These are phyloP conservation scores for Zasmidium citrigriseum DNA, from an alignment of 2,329 filamentous ascomycete species.

Conservation along the genomic window DNA sequence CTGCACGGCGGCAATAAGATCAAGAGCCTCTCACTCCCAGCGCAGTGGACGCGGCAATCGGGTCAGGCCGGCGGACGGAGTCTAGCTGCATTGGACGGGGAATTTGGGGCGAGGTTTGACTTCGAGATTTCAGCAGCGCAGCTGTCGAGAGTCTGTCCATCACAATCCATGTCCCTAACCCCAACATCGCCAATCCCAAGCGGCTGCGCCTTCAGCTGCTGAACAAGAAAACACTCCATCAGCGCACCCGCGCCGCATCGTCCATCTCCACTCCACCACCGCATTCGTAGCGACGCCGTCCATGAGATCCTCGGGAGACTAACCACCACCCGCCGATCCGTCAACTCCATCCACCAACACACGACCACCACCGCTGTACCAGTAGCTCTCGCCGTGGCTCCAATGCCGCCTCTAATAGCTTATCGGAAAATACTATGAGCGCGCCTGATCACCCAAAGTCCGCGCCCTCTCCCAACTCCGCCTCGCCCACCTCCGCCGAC, in stretches of 20 bases:
- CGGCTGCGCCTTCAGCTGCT: background rate
- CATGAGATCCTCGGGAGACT: constrained; percentile 1
- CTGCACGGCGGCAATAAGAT: background rate
- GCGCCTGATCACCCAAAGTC: constrained; percentile 3
- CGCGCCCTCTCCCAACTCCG: background rate
- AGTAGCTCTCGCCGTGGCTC: constrained; percentile 1
- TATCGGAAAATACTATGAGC: constrained; percentile 11
- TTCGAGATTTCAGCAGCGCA: background rate
- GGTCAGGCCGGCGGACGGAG: background rate
- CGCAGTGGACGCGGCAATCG: background rate
- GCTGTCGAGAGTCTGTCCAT: background rate
- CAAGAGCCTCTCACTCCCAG: background rate
- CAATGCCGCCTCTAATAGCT: constrained; percentile 3
- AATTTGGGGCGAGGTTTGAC: background rate
- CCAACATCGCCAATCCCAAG: background rate
- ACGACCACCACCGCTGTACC: background rate
- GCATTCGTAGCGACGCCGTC: background rate
- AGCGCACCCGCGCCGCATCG: background rate
- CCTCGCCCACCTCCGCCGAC: constrained; percentile 1
- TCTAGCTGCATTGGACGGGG: background rate
- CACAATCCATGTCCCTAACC: background rate
- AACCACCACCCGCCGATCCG: constrained; percentile 1
- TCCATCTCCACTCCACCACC: background rate
- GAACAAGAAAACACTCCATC: background rate
- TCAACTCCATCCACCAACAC: no score